These are phyloP conservation scores for Oleoguttula mirabilis DNA, from an alignment of 495 filamentous ascomycete species.

Conservation along the genomic window DNA sequence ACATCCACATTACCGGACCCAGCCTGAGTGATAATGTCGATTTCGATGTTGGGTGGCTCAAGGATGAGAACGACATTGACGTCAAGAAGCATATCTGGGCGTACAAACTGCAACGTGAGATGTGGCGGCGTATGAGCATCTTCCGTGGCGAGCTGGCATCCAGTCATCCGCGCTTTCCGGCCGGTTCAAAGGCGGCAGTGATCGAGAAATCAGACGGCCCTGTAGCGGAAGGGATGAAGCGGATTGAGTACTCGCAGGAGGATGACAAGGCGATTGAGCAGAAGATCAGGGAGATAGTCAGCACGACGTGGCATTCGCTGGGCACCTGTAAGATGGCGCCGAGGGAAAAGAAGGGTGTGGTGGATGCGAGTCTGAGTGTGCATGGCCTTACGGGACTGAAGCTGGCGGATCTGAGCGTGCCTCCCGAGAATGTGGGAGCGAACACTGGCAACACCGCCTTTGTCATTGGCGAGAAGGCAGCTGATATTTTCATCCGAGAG, in stretches of 20 bases:
- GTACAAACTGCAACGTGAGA: constrained; percentile 33
- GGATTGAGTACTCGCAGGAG: constrained; percentile 38
- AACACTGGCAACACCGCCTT: constrained; percentile 53
- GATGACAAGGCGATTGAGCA: constrained; percentile 42
- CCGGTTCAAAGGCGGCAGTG: constrained; percentile 34
- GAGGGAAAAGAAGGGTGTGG: constrained; percentile 36
- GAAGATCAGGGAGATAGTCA: constrained; percentile 34
- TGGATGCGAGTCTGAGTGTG: constrained; percentile 38
- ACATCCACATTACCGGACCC: constrained; percentile 39
- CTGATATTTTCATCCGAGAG: constrained; percentile 43
- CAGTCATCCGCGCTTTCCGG: constrained; percentile 42
- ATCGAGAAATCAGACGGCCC: constrained; percentile 16
- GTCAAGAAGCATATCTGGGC: constrained; percentile 36
- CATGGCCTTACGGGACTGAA: constrained; percentile 39
- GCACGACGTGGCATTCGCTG: constrained; percentile 41
- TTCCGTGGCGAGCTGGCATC: constrained; percentile 41
- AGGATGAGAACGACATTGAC: constrained; percentile 20
- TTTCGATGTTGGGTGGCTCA: constrained; percentile 32
- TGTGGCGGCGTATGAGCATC: constrained; percentile 40
- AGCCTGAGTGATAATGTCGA: constrained; percentile 26
- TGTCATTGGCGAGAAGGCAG: constrained; percentile 48
- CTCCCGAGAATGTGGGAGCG: constrained; percentile 46
- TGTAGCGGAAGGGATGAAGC: constrained; percentile 6
- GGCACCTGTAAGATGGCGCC: constrained; percentile 41
- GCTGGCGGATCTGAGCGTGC: constrained; percentile 37